A percentile compares a stretch with the other conserved stretches of the same genome.
Evolutionary conservation across 306 rosid species (phyloP).

Genomic region (Heteromeles arbutifolia): DNA sequence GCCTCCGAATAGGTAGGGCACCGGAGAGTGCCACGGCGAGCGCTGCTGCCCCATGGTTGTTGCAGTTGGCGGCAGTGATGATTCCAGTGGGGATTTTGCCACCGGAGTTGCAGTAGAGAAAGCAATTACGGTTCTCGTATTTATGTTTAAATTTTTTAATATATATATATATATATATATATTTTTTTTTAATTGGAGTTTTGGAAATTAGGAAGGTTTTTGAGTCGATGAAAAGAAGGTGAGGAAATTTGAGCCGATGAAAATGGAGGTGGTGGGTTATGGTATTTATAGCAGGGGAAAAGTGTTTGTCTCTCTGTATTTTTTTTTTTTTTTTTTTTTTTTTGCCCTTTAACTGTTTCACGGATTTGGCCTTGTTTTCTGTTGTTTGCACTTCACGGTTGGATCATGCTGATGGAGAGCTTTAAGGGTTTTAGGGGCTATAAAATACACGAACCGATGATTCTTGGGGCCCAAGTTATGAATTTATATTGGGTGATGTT

Average conservation of each 20-base stretch:
- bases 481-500: accelerated
- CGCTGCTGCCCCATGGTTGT: slow-evolving; percentile 6
- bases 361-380: slow-evolving; percentile 32
- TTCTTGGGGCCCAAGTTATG: background rate
- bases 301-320: background rate
- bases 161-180: no score
- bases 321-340: background rate
- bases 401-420: background rate
- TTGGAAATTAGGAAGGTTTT: background rate
- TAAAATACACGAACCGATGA: background rate
- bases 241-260: slow-evolving; percentile 27
- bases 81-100: background rate
- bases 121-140: slow-evolving; percentile 38
- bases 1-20: slow-evolving; percentile 87
- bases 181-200: background rate
- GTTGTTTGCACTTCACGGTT: background rate
- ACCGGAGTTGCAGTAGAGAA: background rate
- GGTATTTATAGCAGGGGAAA: slow-evolving; percentile 41
- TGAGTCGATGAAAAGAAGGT: slow-evolving; percentile 8
- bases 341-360: slow-evolving; percentile 25
- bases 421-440: background rate
- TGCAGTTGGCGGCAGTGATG: slow-evolving; percentile 9
- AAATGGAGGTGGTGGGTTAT: background rate
- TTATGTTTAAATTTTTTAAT: background rate
- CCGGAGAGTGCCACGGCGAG: slow-evolving; percentile 84